Percentiles rank a stretch among this genome's conserved stretches.
Evolutionary conservation across 495 filamentous ascomycete species (phyloP).

Genomic region (Poronia punctata): DNA sequence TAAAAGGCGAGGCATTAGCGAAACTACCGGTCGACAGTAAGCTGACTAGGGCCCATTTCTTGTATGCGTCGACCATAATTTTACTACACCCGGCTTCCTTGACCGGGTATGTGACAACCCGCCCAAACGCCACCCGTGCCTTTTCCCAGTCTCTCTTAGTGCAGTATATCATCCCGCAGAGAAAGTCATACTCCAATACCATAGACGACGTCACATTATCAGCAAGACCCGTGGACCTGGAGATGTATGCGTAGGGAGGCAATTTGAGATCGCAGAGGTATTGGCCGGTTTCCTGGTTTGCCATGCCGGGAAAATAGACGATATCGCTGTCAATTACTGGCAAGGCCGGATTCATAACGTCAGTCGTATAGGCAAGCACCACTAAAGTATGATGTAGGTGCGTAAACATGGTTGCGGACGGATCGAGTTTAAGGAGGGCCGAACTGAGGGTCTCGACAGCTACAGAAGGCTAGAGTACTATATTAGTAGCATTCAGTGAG

Average conservation of each 20-base stretch:
- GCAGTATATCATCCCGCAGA: slow-evolving; percentile 74
- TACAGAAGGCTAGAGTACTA: slow-evolving; percentile 40
- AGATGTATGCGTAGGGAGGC: slow-evolving; percentile 45
- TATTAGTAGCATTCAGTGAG: slow-evolving; percentile 1
- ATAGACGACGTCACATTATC: slow-evolving; percentile 47
- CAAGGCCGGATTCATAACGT: slow-evolving; percentile 49
- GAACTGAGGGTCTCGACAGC: slow-evolving; percentile 54
- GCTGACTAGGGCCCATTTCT: slow-evolving; percentile 82
- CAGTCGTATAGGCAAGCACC: slow-evolving; percentile 47
- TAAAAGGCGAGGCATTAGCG: slow-evolving; percentile 25
- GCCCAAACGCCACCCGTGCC: slow-evolving; percentile 63
- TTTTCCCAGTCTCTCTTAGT: slow-evolving; percentile 61
- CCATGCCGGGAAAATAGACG: slow-evolving; percentile 53
- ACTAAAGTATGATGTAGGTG: slow-evolving; percentile 56
- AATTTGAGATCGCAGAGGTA: slow-evolving; percentile 27
- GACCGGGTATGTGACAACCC: slow-evolving; percentile 59
- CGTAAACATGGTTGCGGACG: slow-evolving; percentile 63
- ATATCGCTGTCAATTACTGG: slow-evolving; percentile 63
- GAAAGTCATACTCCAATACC: slow-evolving; percentile 71
- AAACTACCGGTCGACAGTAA: slow-evolving; percentile 66
- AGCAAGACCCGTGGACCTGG: slow-evolving; percentile 50
- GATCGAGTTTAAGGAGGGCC: slow-evolving; percentile 67
- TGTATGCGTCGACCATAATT: slow-evolving; percentile 84
- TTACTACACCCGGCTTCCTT: slow-evolving; percentile 53
- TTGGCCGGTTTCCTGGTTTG: slow-evolving; percentile 17